Evolutionary conservation across 768 basidiomycete genomes (phyloP).

Genomic region (Vishniacozyma victoriae): DNA sequence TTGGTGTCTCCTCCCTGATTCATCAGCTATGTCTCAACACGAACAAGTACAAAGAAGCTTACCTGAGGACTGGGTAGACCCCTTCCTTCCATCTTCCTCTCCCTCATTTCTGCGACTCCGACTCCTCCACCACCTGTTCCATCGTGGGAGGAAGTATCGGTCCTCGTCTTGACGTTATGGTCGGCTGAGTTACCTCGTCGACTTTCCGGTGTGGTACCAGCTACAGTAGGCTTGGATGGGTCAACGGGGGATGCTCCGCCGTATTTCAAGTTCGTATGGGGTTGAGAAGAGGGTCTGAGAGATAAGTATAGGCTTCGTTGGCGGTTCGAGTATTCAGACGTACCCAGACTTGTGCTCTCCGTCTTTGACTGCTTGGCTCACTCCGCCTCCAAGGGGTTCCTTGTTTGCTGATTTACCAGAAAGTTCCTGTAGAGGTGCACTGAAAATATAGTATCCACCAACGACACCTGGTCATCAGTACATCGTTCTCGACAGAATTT

Average conservation of each 20-base stretch:
- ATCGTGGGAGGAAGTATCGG: constrained; percentile 35
- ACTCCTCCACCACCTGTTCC: constrained; percentile 39
- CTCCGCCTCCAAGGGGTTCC: constrained; percentile 14
- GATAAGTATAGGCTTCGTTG: not conserved
- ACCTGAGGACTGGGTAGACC: constrained; percentile 43
- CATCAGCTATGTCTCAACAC: not conserved
- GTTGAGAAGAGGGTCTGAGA: constrained; percentile 5
- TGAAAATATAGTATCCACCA: constrained; percentile 39
- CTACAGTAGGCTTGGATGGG: constrained; percentile 22
- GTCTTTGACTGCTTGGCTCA: constrained; percentile 32
- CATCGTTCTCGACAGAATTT: not conserved
- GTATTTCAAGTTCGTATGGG: constrained; percentile 28
- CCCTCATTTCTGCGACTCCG: constrained; percentile 46
- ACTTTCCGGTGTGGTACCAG: constrained; percentile 29
- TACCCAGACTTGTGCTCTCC: constrained; percentile 22
- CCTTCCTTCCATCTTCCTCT: constrained; percentile 41
- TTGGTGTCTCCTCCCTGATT: constrained; percentile 25
- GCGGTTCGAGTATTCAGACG: constrained; percentile 1
- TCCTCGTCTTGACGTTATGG: constrained; percentile 27
- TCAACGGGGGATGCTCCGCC: constrained; percentile 33
- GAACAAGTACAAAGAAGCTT: constrained; percentile 2
- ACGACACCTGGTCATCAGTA: constrained; percentile 28
- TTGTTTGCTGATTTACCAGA: constrained; percentile 22
- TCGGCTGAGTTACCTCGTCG: constrained; percentile 19
- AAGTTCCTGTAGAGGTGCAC: constrained; percentile 35